Evolutionary conservation across 2,329 filamentous ascomycete species (phyloP), one percentile per base, ranked within the genome.

Genomic region (Talaromyces sp.): DNA sequence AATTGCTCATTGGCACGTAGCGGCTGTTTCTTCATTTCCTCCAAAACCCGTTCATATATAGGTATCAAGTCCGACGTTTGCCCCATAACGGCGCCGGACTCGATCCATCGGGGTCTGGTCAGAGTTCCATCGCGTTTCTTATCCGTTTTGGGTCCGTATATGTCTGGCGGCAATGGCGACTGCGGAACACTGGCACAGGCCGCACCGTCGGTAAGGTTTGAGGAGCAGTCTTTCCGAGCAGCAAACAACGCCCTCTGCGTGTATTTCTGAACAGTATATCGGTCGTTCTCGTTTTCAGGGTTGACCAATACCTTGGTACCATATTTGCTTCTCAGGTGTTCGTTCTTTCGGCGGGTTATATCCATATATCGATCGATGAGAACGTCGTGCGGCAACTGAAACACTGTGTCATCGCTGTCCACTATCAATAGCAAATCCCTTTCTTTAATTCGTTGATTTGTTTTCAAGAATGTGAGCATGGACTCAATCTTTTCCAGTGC

Each of bases 331-430:
- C 78, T 76, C 49, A 89, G 75, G 29, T 83, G 80, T 36, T 76
- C 73, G 68, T 90, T 86, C 31, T 83, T 84, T 60, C 81, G 80
- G n/a, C 80, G 77, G 19, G 85, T 73, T 17, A 86, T 76, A 15
- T 80, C 77, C 68, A 87, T 85, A 73, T 90, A 91, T 51, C 88
- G 83, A 68, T 84, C 78, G 29, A 91, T 82, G 68, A 91, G 77
- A 22, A 90, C 80, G 49, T 88, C 84, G 2, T 86, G 83, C 0
- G 88, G 87, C 2, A 91, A 78, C 73, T 91, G 89, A 66, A 90
- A 86, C 77, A 87, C 86, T 1, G 87, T 81, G 66, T 90, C 86
- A 72, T 86, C 83, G 1, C 85, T 87, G 72, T 91, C 88, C 5
- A 88, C 81, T 56, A 90, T 80, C 65, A 90, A 76, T 7, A 89